Evolutionary conservation across 257 asterid genomes (phyloP).

Genomic region (Fraxinus cuspidata): DNA sequence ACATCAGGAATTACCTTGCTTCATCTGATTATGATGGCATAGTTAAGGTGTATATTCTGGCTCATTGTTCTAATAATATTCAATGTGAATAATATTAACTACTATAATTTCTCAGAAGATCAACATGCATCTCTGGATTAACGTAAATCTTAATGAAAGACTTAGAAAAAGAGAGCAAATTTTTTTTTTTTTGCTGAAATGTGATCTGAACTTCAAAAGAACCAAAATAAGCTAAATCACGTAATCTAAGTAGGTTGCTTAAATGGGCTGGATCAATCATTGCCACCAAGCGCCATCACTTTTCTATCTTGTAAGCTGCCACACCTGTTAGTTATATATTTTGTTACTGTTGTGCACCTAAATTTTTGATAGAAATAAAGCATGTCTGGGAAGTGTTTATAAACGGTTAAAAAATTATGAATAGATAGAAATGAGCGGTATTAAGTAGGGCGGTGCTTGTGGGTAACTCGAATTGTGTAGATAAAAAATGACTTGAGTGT

Average conservation of each 20-base stretch:
- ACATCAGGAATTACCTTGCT: conserved; percentile 88
- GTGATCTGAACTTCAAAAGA: no score
- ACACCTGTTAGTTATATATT: no score
- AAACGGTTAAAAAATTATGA: no score
- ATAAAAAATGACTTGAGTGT: no score
- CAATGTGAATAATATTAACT: neutral
- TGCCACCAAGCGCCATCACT: neutral
- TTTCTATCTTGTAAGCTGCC: neutral
- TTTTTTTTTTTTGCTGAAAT: no score
- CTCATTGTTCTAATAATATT: conserved; percentile 15
- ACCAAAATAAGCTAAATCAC: neutral
- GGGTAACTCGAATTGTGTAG: no score
- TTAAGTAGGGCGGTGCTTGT: no score
- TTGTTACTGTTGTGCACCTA: no score
- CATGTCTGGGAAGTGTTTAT: no score
- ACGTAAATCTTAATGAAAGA: neutral
- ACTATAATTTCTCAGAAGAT: neutral
- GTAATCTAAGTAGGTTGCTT: neutral
- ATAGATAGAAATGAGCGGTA: no score
- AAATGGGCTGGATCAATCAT: neutral
- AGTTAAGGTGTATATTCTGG: conserved; percentile 45
- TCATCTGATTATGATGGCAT: conserved; percentile 91
- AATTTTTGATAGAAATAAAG: no score
- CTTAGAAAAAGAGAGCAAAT: neutral
- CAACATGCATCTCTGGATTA: neutral